phyloP scores from a whole-genome alignment of 2,329 filamentous ascomycete genomes.

The Pseudocercospora cruenta region DNA sequence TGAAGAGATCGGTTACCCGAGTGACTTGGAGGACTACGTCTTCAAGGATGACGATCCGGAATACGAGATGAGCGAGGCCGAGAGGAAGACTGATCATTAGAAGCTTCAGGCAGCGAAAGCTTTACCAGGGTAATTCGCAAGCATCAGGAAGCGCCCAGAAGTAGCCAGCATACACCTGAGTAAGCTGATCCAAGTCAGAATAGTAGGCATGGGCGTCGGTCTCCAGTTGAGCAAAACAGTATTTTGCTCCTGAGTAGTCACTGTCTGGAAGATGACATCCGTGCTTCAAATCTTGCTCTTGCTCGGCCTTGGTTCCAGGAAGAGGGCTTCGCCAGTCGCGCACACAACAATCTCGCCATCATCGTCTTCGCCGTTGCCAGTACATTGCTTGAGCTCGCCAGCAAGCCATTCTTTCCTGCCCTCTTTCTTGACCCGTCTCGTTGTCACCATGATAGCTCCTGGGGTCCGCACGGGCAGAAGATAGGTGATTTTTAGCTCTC shows the following conservation, averaged over 20 bases:
- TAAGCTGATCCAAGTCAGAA: too few species aligned
- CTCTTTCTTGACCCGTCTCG: conserved; percentile 47
- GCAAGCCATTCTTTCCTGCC: conserved; percentile 59
- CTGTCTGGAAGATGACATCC: background rate
- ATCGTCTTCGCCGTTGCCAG: conserved; percentile 35
- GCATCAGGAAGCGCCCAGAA: too few species aligned
- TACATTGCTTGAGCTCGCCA: conserved; percentile 48
- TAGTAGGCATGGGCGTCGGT: too few species aligned
- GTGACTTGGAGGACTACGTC: too few species aligned
- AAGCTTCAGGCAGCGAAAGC: too few species aligned
- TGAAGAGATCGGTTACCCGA: too few species aligned
- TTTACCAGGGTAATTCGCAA: too few species aligned
- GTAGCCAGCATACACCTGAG: too few species aligned
- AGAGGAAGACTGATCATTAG: too few species aligned
- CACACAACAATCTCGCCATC: conserved; percentile 53
- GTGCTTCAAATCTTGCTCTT: conserved; percentile 24
- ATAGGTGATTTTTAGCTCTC: conserved; percentile 61
- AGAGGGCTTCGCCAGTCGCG: conserved; percentile 60
- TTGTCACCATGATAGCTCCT: conserved; percentile 52
- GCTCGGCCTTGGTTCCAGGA: conserved; percentile 43
- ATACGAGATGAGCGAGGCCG: too few species aligned
- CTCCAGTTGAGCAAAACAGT: too few species aligned
- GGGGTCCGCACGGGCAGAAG: conserved; percentile 57
- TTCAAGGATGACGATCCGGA: too few species aligned
- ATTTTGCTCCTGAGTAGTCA: background rate